phyloP scores from a whole-genome alignment of 2,329 filamentous ascomycete genomes.

The Colletotrichum orbiculare region DNA sequence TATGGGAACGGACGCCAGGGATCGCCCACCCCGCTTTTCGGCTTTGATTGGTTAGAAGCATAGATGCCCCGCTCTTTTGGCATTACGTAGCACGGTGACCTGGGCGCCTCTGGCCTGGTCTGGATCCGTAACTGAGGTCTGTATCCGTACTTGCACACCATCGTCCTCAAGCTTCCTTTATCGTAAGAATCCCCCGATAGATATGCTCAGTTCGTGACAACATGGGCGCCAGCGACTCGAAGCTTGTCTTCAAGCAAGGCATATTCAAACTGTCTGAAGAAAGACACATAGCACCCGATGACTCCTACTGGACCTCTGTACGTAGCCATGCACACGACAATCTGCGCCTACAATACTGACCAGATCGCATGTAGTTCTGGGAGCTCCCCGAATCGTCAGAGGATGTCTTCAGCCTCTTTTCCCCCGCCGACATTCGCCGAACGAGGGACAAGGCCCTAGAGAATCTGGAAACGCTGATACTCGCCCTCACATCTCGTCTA shows the following conservation, averaged over 20 bases:
- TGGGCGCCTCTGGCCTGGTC: slow-evolving; percentile 28
- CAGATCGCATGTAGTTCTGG: slow-evolving; percentile 77
- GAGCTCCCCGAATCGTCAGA: slow-evolving; percentile 95
- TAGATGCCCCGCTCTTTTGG: slow-evolving; percentile 13
- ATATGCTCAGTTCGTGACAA: slow-evolving; percentile 39
- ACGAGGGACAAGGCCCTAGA: slow-evolving; percentile 86
- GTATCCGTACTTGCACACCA: neutral
- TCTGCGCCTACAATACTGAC: slow-evolving; percentile 26
- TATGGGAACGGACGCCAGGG: slow-evolving; percentile 1
- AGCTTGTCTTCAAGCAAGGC: slow-evolving; percentile 98
- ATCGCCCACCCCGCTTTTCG: slow-evolving; percentile 26
- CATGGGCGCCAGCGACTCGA: slow-evolving; percentile 99
- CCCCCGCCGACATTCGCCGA: slow-evolving; percentile 86
- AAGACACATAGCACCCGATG: slow-evolving; percentile 85
- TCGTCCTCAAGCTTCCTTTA: slow-evolving; percentile 30
- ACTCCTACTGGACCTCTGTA: slow-evolving; percentile 93
- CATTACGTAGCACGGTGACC: slow-evolving; percentile 33
- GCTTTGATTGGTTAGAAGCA: slow-evolving; percentile 23
- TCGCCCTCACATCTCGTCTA: slow-evolving; percentile 85
- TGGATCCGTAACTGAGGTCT: slow-evolving; percentile 15
- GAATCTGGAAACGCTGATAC: slow-evolving; percentile 89
- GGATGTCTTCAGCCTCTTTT: slow-evolving; percentile 97
- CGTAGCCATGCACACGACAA: slow-evolving; percentile 48
- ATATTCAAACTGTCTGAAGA: slow-evolving; percentile 97
- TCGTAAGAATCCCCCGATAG: slow-evolving; percentile 24